Evolutionary conservation across 169 alveolate genomes (phyloP).

Genomic region (Perkinsus olseni): DNA sequence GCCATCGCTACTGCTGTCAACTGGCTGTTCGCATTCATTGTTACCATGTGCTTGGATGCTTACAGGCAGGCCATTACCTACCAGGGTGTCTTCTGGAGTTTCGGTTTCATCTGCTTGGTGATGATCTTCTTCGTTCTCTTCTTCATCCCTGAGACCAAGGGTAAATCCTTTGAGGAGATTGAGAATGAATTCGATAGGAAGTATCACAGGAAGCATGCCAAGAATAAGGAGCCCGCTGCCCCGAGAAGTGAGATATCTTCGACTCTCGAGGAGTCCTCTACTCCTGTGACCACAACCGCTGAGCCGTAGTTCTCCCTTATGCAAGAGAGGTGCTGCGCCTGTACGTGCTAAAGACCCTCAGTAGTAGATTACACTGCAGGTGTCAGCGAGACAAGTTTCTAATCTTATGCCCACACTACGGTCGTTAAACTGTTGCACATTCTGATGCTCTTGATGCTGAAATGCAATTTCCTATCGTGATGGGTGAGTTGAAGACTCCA

Average conservation of each 20-base stretch:
- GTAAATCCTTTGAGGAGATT: neutral
- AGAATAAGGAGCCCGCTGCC: neutral
- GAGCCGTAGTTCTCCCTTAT: neutral
- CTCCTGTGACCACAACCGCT: neutral
- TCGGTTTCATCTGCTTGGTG: neutral
- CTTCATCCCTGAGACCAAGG: neutral
- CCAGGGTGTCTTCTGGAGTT: neutral
- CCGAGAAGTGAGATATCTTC: neutral
- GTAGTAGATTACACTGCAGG: neutral
- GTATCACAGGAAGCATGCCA: neutral
- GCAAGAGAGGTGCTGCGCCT: neutral
- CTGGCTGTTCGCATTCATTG: neutral
- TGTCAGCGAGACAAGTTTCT: neutral
- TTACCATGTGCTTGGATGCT: neutral
- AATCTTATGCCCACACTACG: neutral
- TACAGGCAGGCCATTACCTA: neutral
- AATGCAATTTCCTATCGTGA: neutral
- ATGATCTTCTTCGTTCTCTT: neutral
- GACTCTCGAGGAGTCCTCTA: neutral
- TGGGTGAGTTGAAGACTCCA: neutral
- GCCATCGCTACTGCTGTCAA: neutral
- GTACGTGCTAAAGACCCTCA: neutral
- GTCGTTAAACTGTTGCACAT: neutral
- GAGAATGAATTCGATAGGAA: neutral
- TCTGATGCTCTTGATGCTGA: neutral